Percentiles rank a stretch among this genome's conserved stretches.
These are phyloP conservation scores for Cutaneotrichosporon dermatis DNA, from an alignment of 1,284 basidiomycete species.

Conservation along the genomic window DNA sequence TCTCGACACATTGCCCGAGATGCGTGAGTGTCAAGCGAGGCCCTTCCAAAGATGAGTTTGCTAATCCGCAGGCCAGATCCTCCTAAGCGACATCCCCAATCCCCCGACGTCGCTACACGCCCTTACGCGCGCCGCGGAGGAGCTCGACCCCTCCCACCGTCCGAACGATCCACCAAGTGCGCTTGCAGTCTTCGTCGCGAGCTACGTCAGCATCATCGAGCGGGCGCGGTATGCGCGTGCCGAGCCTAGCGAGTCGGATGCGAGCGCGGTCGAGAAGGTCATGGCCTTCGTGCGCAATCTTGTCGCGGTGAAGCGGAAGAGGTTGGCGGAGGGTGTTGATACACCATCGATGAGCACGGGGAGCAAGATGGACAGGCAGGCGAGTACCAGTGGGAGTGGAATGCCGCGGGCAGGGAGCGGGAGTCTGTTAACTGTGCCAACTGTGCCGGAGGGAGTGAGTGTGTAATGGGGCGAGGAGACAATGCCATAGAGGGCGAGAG, in stretches of 20 bases:
- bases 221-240: constrained; percentile 61
- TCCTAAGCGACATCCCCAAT: constrained; percentile 36
- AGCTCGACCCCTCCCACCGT: neutral
- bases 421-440: neutral
- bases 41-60: neutral
- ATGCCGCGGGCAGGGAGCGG: no score
- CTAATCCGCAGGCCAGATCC: constrained; percentile 14
- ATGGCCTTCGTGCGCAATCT: constrained; percentile 55
- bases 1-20: constrained; percentile 28
- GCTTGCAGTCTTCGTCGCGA: constrained; percentile 62
- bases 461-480: neutral
- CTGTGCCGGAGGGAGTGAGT: neutral
- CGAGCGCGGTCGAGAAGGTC: constrained; percentile 60
- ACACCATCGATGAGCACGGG: constrained; percentile 5
- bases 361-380: constrained; percentile 10
- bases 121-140: constrained; percentile 60
- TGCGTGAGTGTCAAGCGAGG: constrained; percentile 29
- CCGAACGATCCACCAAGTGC: constrained; percentile 9
- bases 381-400: neutral
- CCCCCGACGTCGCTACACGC: constrained; percentile 59
- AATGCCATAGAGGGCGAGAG: neutral
- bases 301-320: constrained; percentile 5
- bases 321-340: neutral
- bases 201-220: constrained; percentile 71
- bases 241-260: constrained; percentile 68